These are phyloP conservation scores for Nitzschia putrida DNA, from an alignment of 108 stramenopile species.

Conservation along the genomic window DNA sequence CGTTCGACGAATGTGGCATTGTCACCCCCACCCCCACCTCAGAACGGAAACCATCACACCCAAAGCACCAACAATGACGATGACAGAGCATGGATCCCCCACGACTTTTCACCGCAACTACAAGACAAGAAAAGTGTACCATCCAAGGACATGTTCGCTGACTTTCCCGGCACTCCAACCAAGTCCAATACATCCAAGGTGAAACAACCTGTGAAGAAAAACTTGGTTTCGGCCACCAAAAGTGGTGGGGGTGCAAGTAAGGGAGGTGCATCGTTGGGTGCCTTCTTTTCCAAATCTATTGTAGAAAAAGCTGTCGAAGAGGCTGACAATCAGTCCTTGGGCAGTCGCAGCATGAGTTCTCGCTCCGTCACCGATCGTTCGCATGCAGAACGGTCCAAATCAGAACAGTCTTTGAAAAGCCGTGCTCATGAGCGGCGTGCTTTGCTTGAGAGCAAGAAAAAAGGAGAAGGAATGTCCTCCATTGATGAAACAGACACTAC, in stretches of 20 bases:
- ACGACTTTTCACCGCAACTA: conserved; percentile 2
- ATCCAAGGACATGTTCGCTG: too few species aligned
- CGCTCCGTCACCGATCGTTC: conserved; percentile 21
- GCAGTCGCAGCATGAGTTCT: conserved; percentile 22
- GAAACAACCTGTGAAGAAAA: not conserved
- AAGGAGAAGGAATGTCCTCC: conserved; percentile 12
- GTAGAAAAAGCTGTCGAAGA: conserved; percentile 2
- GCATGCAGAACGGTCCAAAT: conserved; percentile 24
- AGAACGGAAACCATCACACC: conserved; percentile 2
- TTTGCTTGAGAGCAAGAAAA: not conserved
- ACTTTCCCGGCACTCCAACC: too few species aligned
- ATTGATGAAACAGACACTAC: conserved; percentile 16
- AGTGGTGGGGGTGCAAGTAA: conserved; percentile 1
- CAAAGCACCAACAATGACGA: conserved; percentile 3
- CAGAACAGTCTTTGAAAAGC: conserved; percentile 20
- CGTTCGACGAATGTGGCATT: not conserved
- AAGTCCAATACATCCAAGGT: not conserved
- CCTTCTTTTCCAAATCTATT: conserved; percentile 14
- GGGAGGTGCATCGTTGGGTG: conserved; percentile 10
- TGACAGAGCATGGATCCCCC: conserved; percentile 7
- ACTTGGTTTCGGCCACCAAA: conserved; percentile 8
- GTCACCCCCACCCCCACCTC: not conserved
- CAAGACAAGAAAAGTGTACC: too few species aligned
- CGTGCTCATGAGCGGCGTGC: not conserved
- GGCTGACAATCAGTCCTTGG: conserved; percentile 22